phyloP scores from a whole-genome alignment of 129 eudicot genomes.

The Ambrosia artemisiifolia region DNA sequence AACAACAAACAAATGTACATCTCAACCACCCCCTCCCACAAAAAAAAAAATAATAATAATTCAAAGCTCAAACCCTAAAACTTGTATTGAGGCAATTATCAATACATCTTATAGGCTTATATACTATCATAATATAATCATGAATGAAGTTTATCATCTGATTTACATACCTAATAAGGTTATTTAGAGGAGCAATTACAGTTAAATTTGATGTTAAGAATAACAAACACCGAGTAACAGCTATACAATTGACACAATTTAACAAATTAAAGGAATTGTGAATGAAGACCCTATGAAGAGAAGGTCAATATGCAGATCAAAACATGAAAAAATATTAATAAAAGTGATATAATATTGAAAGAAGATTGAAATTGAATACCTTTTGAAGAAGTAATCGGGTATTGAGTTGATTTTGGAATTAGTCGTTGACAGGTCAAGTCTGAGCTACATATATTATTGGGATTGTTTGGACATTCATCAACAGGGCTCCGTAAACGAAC shows the following conservation, averaged over 20 bases:
- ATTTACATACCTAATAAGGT: not conserved
- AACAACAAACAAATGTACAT: conserved; percentile 15
- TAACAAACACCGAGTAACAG: not conserved
- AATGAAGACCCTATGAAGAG: not conserved
- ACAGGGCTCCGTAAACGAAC: too few species aligned
- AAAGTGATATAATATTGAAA: conserved; percentile 5
- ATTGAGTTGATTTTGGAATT: conserved; percentile 4
- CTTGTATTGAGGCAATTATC: not conserved
- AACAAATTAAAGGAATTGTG: conserved; percentile 17
- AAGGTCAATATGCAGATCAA: not conserved
- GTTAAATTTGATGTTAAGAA: not conserved
- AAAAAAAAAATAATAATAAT: not conserved
- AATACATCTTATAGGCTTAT: not conserved
- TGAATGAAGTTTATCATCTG: not conserved
- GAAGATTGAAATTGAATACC: not conserved
- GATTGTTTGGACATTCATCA: too few species aligned
- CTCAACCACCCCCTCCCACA: not conserved
- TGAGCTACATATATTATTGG: not conserved
- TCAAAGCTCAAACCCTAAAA: conserved; percentile 11
- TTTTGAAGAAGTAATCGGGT: conserved; percentile 26
- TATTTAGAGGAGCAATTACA: not conserved
- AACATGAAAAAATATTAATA: not conserved
- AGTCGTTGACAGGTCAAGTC: not conserved
- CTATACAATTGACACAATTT: not conserved
- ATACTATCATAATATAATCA: not conserved